phyloP scores from a whole-genome alignment of 2,329 filamentous ascomycete genomes.

The Lojkania enalia region DNA sequence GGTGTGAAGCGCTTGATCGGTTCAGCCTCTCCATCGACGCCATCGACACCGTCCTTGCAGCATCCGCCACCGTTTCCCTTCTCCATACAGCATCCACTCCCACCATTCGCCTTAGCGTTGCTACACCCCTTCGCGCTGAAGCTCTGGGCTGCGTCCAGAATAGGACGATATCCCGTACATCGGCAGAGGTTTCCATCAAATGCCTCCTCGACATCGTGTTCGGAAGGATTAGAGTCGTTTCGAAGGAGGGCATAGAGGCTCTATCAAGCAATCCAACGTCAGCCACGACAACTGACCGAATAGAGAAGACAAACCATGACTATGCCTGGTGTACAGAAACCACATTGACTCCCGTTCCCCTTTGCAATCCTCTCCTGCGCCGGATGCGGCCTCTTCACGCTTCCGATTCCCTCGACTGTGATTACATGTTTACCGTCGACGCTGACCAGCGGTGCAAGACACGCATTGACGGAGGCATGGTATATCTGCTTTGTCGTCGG shows the following conservation, averaged over 20 bases:
- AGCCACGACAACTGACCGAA: background rate
- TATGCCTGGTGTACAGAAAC: slow-evolving; percentile 96
- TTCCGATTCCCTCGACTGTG: slow-evolving; percentile 94
- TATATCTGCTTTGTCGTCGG: slow-evolving; percentile 91
- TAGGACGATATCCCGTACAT: slow-evolving; percentile 93
- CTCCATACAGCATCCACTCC: slow-evolving; percentile 73
- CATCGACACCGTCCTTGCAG: slow-evolving; percentile 46
- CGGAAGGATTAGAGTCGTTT: slow-evolving; percentile 76
- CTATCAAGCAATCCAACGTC: slow-evolving; percentile 40
- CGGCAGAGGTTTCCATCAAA: slow-evolving; percentile 96
- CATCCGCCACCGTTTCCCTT: slow-evolving; percentile 49
- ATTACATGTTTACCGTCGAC: slow-evolving; percentile 98
- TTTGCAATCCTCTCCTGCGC: slow-evolving; percentile 89
- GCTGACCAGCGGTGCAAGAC: slow-evolving; percentile 86
- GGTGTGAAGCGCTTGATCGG: slow-evolving; percentile 71
- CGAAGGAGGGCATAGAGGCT: slow-evolving; percentile 90
- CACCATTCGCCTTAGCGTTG: slow-evolving; percentile 61
- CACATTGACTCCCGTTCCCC: slow-evolving; percentile 89
- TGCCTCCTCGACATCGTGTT: slow-evolving; percentile 88
- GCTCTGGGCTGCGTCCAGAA: slow-evolving; percentile 89
- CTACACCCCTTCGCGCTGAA: slow-evolving; percentile 69
- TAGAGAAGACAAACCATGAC: slow-evolving; percentile 66
- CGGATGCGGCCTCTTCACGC: slow-evolving; percentile 82
- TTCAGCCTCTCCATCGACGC: slow-evolving; percentile 40
- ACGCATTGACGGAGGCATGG: slow-evolving; percentile 95